A percentile compares a stretch with the other conserved stretches of the same genome.
Evolutionary conservation across 2,329 filamentous ascomycete species (phyloP).

Genomic region (Metarhizium guizhouense): DNA sequence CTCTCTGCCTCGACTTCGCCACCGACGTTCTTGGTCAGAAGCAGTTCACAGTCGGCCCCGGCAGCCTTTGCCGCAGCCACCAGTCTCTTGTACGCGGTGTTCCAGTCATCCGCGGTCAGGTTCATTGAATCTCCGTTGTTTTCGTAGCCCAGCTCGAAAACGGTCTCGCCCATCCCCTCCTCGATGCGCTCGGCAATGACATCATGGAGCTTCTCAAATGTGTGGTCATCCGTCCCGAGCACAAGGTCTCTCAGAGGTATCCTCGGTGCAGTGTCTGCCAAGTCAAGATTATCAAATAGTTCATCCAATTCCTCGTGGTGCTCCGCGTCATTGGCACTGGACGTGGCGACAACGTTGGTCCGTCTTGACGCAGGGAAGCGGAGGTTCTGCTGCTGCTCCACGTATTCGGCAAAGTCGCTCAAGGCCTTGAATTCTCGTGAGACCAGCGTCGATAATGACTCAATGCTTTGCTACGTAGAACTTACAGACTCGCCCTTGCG

Average conservation of each 20-base stretch:
- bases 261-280: conserved; percentile 59
- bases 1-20: conserved; percentile 64
- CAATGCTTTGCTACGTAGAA: not conserved
- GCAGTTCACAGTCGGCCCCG: conserved; percentile 67
- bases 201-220: conserved; percentile 52
- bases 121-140: conserved; percentile 80
- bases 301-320: conserved; percentile 81
- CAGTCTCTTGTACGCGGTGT: conserved; percentile 58
- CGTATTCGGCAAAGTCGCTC: conserved; percentile 95
- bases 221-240: conserved; percentile 52
- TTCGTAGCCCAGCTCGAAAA: conserved; percentile 90
- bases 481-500: conserved; percentile 79
- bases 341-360: conserved; percentile 17
- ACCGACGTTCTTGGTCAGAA: conserved; percentile 87
- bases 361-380: conserved; percentile 43
- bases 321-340: conserved; percentile 25
- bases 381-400: conserved; percentile 81
- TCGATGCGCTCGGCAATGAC: conserved; percentile 61
- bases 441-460: not conserved
- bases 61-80: conserved; percentile 53
- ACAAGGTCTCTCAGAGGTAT: conserved; percentile 70
- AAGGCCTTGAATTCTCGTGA: conserved; percentile 45
- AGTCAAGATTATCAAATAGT: conserved; percentile 81
- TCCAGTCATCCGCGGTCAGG: conserved; percentile 67
- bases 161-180: conserved; percentile 79